These are phyloP conservation scores for Acer saccharum DNA, from an alignment of 345 rosid species.

Conservation along the genomic window DNA sequence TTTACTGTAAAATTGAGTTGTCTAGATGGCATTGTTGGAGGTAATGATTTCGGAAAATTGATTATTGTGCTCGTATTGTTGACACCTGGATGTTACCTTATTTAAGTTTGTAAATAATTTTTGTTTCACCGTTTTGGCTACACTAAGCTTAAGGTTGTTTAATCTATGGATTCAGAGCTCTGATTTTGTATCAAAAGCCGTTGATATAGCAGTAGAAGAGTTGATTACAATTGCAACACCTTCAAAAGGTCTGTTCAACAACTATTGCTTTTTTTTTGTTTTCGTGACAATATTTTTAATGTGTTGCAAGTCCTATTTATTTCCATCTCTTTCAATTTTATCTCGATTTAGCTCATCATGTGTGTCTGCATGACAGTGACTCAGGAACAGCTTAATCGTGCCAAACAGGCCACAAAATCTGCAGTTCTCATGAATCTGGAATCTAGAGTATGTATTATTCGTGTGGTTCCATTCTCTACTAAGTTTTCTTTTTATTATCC, in stretches of 20 bases:
- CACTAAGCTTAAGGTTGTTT: slow-evolving; percentile 6
- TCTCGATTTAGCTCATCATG: background rate
- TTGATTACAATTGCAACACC: slow-evolving; percentile 51
- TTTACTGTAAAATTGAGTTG: background rate
- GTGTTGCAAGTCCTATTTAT: background rate
- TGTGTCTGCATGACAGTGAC: slow-evolving; percentile 40
- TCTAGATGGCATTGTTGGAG: background rate
- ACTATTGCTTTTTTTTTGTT: background rate
- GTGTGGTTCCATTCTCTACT: background rate
- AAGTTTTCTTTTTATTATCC: background rate
- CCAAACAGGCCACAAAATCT: slow-evolving; percentile 69
- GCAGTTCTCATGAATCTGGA: slow-evolving; percentile 77
- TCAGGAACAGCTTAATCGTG: slow-evolving; percentile 51
- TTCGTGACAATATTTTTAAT: background rate
- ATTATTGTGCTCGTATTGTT: too few species aligned
- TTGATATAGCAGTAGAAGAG: slow-evolving; percentile 60
- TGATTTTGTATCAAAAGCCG: slow-evolving; percentile 53
- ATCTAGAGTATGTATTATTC: slow-evolving; percentile 51
- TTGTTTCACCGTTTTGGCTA: background rate
- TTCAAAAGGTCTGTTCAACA: slow-evolving; percentile 48
- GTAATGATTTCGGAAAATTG: background rate
- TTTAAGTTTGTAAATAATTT: background rate
- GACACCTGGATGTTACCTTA: too few species aligned
- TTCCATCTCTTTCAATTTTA: background rate
- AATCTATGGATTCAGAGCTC: slow-evolving; percentile 45